Percentiles rank a stretch among this genome's conserved stretches.
These are phyloP conservation scores for Zasmidium angulare DNA, from an alignment of 2,329 filamentous ascomycete species.

Conservation along the genomic window DNA sequence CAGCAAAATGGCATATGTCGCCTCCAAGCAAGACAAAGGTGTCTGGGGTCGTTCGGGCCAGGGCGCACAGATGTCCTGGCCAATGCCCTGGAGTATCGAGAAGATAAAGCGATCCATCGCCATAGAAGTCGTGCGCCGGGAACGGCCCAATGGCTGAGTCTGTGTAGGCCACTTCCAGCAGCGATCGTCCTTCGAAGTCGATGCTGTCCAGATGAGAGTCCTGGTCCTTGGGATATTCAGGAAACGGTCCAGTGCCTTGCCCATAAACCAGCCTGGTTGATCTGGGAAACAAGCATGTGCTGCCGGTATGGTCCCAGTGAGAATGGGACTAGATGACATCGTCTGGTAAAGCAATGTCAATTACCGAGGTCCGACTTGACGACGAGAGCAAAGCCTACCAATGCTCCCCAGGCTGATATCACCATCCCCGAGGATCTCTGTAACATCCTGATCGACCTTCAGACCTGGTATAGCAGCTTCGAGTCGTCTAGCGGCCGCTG, in stretches of 20 bases:
- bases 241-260: slow-evolving; percentile 38
- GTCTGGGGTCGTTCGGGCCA: slow-evolving; percentile 43
- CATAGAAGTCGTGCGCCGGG: slow-evolving; percentile 50
- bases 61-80: slow-evolving; percentile 46
- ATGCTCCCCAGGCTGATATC: neutral
- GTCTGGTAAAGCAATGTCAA: neutral
- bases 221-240: slow-evolving; percentile 42
- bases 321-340: neutral
- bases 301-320: slow-evolving; percentile 39
- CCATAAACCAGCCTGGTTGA: slow-evolving; percentile 44
- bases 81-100: slow-evolving; percentile 52
- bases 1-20: slow-evolving; percentile 37
- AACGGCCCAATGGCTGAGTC: slow-evolving; percentile 41
- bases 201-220: slow-evolving; percentile 36
- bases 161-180: slow-evolving; percentile 30
- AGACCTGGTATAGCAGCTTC: slow-evolving; percentile 19
- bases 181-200: slow-evolving; percentile 37
- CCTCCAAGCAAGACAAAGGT: slow-evolving; percentile 38
- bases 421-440: neutral
- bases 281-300: slow-evolving; percentile 39
- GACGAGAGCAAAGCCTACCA: neutral
- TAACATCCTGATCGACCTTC: neutral
- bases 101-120: slow-evolving; percentile 54
- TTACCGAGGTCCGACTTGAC: neutral
- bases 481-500: slow-evolving; percentile 21